Base-by-base conservation (phyloP, 495 filamentous ascomycete genomes). In the Achaetomiella virescens region DNA sequence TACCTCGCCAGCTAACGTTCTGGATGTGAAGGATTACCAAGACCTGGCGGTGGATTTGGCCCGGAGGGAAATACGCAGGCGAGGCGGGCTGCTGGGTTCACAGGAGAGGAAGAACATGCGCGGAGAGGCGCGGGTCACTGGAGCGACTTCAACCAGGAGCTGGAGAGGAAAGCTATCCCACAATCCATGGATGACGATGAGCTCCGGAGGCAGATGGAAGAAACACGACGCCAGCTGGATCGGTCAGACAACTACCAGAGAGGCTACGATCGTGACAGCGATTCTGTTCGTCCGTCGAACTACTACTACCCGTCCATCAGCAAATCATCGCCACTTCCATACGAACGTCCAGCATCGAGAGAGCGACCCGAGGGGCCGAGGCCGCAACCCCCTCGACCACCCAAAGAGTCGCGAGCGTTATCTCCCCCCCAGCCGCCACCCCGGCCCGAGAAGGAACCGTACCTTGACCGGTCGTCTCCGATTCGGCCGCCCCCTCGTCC, bases 21-120 rank as follows among this genome's bases (percentile, higher is more conserved):
- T 96, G 20, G 84, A 88, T 64, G 88, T 86, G 4, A 79, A 74
- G 11, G 81, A 88, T 48, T 78, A 95, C 55, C 78, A 81, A 52
- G 84, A 90, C 31, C 77, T 96, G 36, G 90, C 90, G 9, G 86
- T 95, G 6, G 78, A 85, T 58, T 61, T 95, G 35, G 89, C 89
- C 0, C 81, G 84, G 51, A 83, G 78, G 18, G 89, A 95, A 68
- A 82, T 92, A 42, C 76, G 70, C 45, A 81, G 89, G 46, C 76
- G 90, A 58, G 85, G 11, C 74, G 82, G 8, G 72, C 79, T 59
- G 74, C 80, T 10, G 80, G 81, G 3, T 65, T 81, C 10, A 71
- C 74, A 0, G 73, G 74, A 15, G 80, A 81, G 15, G 82, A 81
- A 50, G 79, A 82, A 57, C 75, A 77, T 48, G 70, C 63, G 47